phyloP scores from a whole-genome alignment of 1,284 basidiomycete species.

The Athelia psychrophila region DNA sequence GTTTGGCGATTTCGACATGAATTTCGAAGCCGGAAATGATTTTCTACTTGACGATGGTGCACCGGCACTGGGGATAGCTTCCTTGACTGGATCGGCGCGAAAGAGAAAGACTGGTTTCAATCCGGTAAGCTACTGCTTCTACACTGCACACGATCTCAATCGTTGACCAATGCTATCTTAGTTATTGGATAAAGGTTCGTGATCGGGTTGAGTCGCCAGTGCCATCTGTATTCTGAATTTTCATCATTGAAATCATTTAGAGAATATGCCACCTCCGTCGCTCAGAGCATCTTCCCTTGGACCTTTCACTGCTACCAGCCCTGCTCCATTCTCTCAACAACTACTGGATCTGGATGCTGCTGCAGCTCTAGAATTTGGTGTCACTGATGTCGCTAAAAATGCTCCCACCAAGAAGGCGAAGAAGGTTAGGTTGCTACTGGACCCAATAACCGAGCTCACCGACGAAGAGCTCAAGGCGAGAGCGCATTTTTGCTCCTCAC shows the following conservation, averaged over 20 bases:
- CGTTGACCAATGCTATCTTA: not conserved
- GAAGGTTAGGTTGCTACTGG: slow-evolving; percentile 46
- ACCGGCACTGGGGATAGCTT: too few relatives aligned
- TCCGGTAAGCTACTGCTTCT: too few relatives aligned
- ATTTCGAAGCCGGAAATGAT: slow-evolving; percentile 2
- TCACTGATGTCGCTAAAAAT: slow-evolving; percentile 15
- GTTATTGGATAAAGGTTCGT: not conserved
- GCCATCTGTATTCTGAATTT: slow-evolving; percentile 1
- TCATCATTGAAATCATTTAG: slow-evolving; percentile 6
- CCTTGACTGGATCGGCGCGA: too few relatives aligned
- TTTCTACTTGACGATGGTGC: not conserved
- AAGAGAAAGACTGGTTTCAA: too few relatives aligned
- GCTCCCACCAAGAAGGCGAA: slow-evolving; percentile 33
- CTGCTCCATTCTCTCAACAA: slow-evolving; percentile 32
- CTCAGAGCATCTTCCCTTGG: slow-evolving; percentile 8
- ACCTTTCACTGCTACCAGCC: slow-evolving; percentile 3
- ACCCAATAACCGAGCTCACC: slow-evolving; percentile 70
- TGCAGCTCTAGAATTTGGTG: slow-evolving; percentile 20
- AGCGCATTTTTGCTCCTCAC: not conserved
- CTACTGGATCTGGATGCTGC: slow-evolving; percentile 38
- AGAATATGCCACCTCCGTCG: slow-evolving; percentile 16
- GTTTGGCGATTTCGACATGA: slow-evolving; percentile 6
- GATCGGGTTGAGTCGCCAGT: too few relatives aligned
- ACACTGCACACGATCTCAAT: too few relatives aligned
- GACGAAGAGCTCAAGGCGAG: slow-evolving; percentile 73